Evolutionary conservation across 176 grass and related monocot genomes (phyloP).

Genomic region (Carex cristatella): DNA sequence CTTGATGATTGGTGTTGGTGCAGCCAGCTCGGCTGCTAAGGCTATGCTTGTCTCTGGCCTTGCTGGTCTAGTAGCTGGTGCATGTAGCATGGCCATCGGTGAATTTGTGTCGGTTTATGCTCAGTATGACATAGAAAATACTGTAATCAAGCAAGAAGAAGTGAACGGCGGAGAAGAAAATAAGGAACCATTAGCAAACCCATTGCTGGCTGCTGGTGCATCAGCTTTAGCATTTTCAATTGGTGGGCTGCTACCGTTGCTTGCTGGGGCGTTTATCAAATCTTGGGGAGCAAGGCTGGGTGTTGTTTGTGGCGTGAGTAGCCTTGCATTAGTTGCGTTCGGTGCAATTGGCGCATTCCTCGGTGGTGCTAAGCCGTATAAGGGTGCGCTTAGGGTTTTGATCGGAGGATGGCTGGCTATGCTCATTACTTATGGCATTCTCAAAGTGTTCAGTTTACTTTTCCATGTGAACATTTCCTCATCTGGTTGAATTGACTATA

Average conservation of each 20-base stretch:
- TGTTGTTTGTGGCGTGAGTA: constrained; percentile 49
- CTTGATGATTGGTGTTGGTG: constrained; percentile 82
- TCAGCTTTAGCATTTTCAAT: constrained; percentile 72
- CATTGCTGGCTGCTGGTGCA: constrained; percentile 51
- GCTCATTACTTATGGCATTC: constrained; percentile 65
- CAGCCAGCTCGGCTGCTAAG: constrained; percentile 34
- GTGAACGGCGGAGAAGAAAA: not conserved
- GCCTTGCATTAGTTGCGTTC: constrained; percentile 49
- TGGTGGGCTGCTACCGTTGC: constrained; percentile 60
- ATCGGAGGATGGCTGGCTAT: constrained; percentile 80
- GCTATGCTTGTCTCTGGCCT: constrained; percentile 76
- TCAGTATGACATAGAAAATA: constrained; percentile 81
- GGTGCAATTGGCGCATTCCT: constrained; percentile 51
- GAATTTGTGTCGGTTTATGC: constrained; percentile 92
- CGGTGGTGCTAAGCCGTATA: constrained; percentile 44
- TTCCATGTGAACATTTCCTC: constrained; percentile 50
- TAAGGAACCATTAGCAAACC: constrained; percentile 51
- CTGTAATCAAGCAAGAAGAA: constrained; percentile 24
- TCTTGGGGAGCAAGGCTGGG: constrained; percentile 27
- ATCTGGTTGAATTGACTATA: not conserved
- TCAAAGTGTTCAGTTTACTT: constrained; percentile 40
- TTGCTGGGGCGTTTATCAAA: constrained; percentile 51
- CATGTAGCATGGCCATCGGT: constrained; percentile 98
- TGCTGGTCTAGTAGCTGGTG: constrained; percentile 75
- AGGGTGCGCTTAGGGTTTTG: constrained; percentile 52